A percentile compares a stretch with the other conserved stretches of the same genome.
phyloP scores from a whole-genome alignment of 768 basidiomycete genomes.

The Paxillus involutus region DNA sequence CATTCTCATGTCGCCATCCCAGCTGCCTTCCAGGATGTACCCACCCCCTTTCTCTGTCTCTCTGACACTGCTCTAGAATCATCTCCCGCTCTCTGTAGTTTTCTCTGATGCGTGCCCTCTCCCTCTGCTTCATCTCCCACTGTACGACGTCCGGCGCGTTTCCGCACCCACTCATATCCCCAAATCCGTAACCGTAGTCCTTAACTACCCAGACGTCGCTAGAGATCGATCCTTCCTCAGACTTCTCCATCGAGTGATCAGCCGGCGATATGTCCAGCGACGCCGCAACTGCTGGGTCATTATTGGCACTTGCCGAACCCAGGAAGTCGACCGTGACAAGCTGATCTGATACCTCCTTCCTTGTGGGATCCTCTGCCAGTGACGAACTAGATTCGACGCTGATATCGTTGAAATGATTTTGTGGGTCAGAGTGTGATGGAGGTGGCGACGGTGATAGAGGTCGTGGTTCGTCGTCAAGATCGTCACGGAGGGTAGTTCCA shows the following conservation, averaged over 20 bases:
- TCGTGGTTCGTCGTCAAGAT: constrained; percentile 3
- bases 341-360: background rate
- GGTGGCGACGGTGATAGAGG: background rate
- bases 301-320: background rate
- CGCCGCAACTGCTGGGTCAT: background rate
- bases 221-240: constrained; percentile 14
- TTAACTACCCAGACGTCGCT: constrained; percentile 53
- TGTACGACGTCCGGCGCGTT: constrained; percentile 30
- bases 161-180: constrained; percentile 39
- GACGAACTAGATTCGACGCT: background rate
- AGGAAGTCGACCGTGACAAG: background rate
- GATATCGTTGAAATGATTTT: background rate
- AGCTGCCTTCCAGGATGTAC: constrained; percentile 11
- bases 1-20: constrained; percentile 26
- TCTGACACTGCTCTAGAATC: constrained; percentile 10
- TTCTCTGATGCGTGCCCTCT: constrained; percentile 17
- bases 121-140: constrained; percentile 30
- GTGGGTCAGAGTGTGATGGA: background rate
- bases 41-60: constrained; percentile 17
- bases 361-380: background rate
- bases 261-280: background rate
- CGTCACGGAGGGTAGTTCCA: constrained; percentile 40
- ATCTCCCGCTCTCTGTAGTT: constrained; percentile 12
- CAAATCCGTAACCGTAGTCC: constrained; percentile 67
- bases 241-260: constrained; percentile 7